These are phyloP conservation scores for Ceratopteris richardii DNA, from an alignment of 75 land plant genomes.

Conservation along the genomic window DNA sequence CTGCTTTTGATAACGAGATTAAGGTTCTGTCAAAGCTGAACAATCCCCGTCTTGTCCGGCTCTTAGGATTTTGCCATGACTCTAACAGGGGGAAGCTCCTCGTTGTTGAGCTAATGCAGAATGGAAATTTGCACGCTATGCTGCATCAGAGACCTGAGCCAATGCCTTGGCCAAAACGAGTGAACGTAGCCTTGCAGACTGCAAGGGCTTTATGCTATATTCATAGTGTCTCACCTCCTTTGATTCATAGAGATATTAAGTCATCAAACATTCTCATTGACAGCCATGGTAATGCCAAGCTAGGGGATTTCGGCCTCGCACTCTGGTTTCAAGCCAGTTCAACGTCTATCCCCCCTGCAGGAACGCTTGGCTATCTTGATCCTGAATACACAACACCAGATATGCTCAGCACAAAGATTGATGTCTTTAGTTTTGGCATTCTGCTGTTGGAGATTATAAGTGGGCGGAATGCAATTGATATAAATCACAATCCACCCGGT, in stretches of 20 bases:
- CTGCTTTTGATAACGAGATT: slow-evolving; percentile 63
- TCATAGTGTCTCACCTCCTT: slow-evolving; percentile 26
- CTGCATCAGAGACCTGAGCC: slow-evolving; percentile 21
- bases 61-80: slow-evolving; percentile 68
- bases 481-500: slow-evolving; percentile 47
- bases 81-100: slow-evolving; percentile 18
- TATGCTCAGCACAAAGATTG: slow-evolving; percentile 56
- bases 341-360: slow-evolving; percentile 5
- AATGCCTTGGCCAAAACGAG: slow-evolving; percentile 35
- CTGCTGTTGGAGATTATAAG: slow-evolving; percentile 67
- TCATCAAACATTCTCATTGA: slow-evolving; percentile 35
- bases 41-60: slow-evolving; percentile 55
- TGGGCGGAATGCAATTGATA: slow-evolving; percentile 62
- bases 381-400: slow-evolving; percentile 54
- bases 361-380: slow-evolving; percentile 21
- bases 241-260: slow-evolving; percentile 40
- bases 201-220: slow-evolving; percentile 39
- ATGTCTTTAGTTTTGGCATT: slow-evolving; percentile 87
- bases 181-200: slow-evolving; percentile 33
- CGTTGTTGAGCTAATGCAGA: slow-evolving; percentile 52
- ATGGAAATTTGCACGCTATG: slow-evolving; percentile 45
- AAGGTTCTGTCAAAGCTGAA: slow-evolving; percentile 52
- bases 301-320: slow-evolving; percentile 49
- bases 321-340: slow-evolving; percentile 5
- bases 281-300: slow-evolving; percentile 27